Evolutionary conservation across 1,284 basidiomycete species (phyloP).

Genomic region (Irpex lacteus): DNA sequence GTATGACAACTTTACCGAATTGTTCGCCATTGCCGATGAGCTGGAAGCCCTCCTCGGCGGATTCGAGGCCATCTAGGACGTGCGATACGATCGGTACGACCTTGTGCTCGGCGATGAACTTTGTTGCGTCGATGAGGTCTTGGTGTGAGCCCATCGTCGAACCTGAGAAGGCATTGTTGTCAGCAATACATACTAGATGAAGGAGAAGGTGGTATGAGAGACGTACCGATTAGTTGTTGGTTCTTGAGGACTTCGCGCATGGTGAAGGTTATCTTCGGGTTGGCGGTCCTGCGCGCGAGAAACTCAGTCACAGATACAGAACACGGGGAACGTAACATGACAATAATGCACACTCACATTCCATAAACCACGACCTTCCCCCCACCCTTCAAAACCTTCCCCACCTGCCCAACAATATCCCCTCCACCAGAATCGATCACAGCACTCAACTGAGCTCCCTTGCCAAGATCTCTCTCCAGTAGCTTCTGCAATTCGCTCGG

Average conservation of each 20-base stretch:
- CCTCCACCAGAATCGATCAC: slow-evolving; percentile 84
- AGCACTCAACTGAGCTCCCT: slow-evolving; percentile 48
- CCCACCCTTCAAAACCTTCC: slow-evolving; percentile 62
- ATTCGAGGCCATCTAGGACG: slow-evolving; percentile 67
- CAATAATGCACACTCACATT: slow-evolving; percentile 47
- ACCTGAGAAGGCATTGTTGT: slow-evolving; percentile 37
- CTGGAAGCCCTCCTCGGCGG: slow-evolving; percentile 70
- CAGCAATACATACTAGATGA: neutral
- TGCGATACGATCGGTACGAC: slow-evolving; percentile 77
- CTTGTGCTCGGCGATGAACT: slow-evolving; percentile 64
- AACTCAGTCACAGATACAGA: neutral
- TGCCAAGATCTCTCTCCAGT: slow-evolving; percentile 39
- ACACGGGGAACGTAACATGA: too few relatives aligned
- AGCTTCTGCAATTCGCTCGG: slow-evolving; percentile 49
- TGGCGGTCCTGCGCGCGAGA: slow-evolving; percentile 56
- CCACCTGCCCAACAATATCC: slow-evolving; percentile 61
- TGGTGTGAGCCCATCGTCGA: slow-evolving; percentile 84
- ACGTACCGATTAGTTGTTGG: slow-evolving; percentile 69
- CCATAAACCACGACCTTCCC: slow-evolving; percentile 77
- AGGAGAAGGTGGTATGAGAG: neutral
- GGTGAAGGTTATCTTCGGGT: slow-evolving; percentile 61
- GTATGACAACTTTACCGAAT: slow-evolving; percentile 76
- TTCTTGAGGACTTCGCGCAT: slow-evolving; percentile 84
- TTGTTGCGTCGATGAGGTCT: slow-evolving; percentile 72
- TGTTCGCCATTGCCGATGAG: slow-evolving; percentile 60